A percentile compares a stretch with the other conserved stretches of the same genome.
phyloP scores from a whole-genome alignment of 768 basidiomycete species.

The Termitomyces sp. region DNA sequence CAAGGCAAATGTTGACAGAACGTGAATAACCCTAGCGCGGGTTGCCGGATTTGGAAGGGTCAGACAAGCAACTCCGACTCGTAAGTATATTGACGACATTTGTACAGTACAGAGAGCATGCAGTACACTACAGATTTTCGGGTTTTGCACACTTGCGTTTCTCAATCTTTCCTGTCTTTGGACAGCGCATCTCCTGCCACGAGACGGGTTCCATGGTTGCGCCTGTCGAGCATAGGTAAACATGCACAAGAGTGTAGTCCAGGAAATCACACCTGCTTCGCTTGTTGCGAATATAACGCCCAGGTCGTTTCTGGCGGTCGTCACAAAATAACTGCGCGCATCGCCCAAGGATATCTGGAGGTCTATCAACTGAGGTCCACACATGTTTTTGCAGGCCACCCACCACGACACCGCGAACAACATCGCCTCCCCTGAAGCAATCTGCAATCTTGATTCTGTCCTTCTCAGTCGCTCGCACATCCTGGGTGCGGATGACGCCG shows the following conservation, averaged over 20 bases:
- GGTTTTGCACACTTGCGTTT: constrained; percentile 88
- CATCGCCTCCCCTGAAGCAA: constrained; percentile 90
- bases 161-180: constrained; percentile 76
- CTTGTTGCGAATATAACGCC: constrained; percentile 91
- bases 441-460: constrained; percentile 87
- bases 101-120: not conserved
- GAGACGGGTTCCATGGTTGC: constrained; percentile 83
- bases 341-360: constrained; percentile 87
- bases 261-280: constrained; percentile 65
- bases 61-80: constrained; percentile 3
- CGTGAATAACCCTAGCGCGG: constrained; percentile 8
- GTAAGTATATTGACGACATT: not conserved
- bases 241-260: constrained; percentile 1
- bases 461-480: constrained; percentile 87
- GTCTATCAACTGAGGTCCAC: constrained; percentile 1
- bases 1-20: constrained; percentile 6
- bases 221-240: constrained; percentile 38
- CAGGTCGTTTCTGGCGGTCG: constrained; percentile 86
- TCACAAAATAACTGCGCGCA: constrained; percentile 88
- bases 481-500: constrained; percentile 85
- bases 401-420: constrained; percentile 84
- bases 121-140: constrained; percentile 47
- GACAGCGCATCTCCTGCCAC: constrained; percentile 91
- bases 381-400: constrained; percentile 25
- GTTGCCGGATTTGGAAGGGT: constrained; percentile 19